Base-by-base conservation (phyloP, 495 filamentous ascomycete genomes). In the Aspergillus affinis region DNA sequence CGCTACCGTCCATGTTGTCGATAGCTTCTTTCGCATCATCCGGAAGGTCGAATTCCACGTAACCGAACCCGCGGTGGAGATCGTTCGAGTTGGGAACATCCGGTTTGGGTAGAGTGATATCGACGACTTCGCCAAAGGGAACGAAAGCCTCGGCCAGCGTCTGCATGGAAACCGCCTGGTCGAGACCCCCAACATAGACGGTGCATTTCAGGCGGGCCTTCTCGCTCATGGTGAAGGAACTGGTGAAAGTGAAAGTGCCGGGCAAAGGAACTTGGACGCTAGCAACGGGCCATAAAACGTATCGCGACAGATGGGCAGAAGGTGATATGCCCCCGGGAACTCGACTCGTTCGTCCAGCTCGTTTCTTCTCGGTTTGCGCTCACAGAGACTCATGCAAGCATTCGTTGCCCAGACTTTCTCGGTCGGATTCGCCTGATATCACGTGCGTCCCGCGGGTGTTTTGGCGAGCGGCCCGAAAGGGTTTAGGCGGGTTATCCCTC, bases 1-100 rank as follows among this genome's bases (percentile, higher is more conserved):
- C 92, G 60, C 92, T 88, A 68, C 95, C 92, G 67, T 99, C 91
- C 95, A 98, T 97, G 73, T 99, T 99, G 81, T 98, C 91, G 69
- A 99, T 96, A 44, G 94, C 94, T 73, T 97, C 94, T 60, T 87
- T 88, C 51, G 92, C 93, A 75, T 99, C 94, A 55, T 86, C 86
- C 20, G 86, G 81, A 36, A 90, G 78, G 66, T 97, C 92, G 72
- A 90, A 99, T 68, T 99, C 94, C 44, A 99, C 90, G 67, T 98
- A 98, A 61, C 92, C 95, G 74, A 97, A 99, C 0, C 94, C 94
- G 52, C 93, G 80, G 72, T 99, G 94, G 12, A 84, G 79, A 13
- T 95, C 91, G 32, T 78, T 86, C 45, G 83, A 76, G 58, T 81
- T 84, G 55, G 86, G 87, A 56, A 86, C 73, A 60, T 96, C 90